Conservation (phyloP, 495 filamentous ascomycete genomes). For the Achaetomiella virescens region DNA sequence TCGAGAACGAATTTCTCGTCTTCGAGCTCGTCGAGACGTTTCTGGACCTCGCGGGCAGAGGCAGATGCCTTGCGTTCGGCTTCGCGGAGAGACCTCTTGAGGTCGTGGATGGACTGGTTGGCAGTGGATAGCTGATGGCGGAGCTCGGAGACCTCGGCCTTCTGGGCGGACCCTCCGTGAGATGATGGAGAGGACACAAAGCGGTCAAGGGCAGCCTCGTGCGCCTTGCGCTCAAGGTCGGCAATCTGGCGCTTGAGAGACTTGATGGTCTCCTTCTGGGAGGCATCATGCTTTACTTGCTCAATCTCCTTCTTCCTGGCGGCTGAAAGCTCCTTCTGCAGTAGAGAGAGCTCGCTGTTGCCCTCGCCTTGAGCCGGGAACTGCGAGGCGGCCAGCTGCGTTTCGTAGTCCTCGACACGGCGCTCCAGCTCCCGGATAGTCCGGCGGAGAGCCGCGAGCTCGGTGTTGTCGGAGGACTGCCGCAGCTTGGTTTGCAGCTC, state of each 20-base stretch:
- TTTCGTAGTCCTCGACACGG: slow-evolving; percentile 53
- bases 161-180: slow-evolving; percentile 44
- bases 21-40: slow-evolving; percentile 80
- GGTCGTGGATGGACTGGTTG: slow-evolving; percentile 53
- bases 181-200: slow-evolving; percentile 30
- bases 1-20: slow-evolving; percentile 85
- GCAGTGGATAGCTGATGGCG: slow-evolving; percentile 58
- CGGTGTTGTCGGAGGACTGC: slow-evolving; percentile 46
- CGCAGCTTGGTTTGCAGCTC: slow-evolving; percentile 45
- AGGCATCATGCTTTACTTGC: slow-evolving; percentile 55
- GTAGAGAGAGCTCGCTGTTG: slow-evolving; percentile 51
- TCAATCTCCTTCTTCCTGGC: slow-evolving; percentile 58
- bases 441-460: slow-evolving; percentile 37
- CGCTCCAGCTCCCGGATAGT: slow-evolving; percentile 55
- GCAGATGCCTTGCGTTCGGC: slow-evolving; percentile 73
- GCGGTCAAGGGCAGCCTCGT: slow-evolving; percentile 39
- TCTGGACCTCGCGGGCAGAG: slow-evolving; percentile 72
- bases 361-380: slow-evolving; percentile 51
- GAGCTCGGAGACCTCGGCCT: slow-evolving; percentile 56
- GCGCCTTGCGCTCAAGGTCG: slow-evolving; percentile 42
- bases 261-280: slow-evolving; percentile 51
- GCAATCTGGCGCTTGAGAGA: slow-evolving; percentile 42
- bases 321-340: slow-evolving; percentile 56
- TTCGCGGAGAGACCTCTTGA: slow-evolving; percentile 41
- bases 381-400: slow-evolving; percentile 38